Conservation (phyloP, 495 filamentous ascomycete species). For the Podospora pseudopauciseta region DNA sequence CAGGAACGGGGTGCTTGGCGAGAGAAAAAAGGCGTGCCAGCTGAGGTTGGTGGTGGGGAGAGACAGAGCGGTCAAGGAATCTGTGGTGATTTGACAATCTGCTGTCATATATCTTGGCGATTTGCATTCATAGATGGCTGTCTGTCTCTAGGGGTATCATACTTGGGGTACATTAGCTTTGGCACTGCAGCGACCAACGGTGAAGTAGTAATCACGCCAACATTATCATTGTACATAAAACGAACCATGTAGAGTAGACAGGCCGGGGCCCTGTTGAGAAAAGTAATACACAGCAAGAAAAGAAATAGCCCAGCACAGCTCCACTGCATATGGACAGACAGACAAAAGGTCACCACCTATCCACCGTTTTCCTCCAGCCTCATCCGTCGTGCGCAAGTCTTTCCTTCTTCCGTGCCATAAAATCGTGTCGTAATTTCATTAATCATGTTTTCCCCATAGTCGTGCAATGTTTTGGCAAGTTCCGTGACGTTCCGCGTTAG, state of each 20-base stretch:
- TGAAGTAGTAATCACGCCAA: slow-evolving; percentile 10
- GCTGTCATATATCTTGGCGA: not conserved
- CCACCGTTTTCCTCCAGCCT: not conserved
- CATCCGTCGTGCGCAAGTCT: not conserved
- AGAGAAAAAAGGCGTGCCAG: slow-evolving; percentile 50
- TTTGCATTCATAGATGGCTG: not conserved
- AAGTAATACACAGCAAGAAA: slow-evolving; percentile 3
- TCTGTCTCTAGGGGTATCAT: not conserved
- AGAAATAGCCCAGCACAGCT: not conserved
- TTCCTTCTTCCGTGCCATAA: slow-evolving; percentile 2
- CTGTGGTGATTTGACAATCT: slow-evolving; percentile 47
- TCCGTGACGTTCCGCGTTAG: not conserved
- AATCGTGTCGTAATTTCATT: slow-evolving; percentile 21
- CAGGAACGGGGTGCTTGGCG: slow-evolving; percentile 58
- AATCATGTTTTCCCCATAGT: slow-evolving; percentile 3
- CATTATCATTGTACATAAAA: not conserved
- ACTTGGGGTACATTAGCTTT: not conserved
- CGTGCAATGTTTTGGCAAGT: not conserved
- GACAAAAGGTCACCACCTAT: not conserved
- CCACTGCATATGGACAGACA: not conserved
- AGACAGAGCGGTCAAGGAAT: slow-evolving; percentile 59
- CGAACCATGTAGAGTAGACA: not conserved
- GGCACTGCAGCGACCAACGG: too few relatives aligned
- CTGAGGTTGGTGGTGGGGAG: slow-evolving; percentile 68
- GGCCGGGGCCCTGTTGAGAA: not conserved